Conservation (phyloP, 129 eudicot genomes). For the Chrysanthemum makinoi region DNA sequence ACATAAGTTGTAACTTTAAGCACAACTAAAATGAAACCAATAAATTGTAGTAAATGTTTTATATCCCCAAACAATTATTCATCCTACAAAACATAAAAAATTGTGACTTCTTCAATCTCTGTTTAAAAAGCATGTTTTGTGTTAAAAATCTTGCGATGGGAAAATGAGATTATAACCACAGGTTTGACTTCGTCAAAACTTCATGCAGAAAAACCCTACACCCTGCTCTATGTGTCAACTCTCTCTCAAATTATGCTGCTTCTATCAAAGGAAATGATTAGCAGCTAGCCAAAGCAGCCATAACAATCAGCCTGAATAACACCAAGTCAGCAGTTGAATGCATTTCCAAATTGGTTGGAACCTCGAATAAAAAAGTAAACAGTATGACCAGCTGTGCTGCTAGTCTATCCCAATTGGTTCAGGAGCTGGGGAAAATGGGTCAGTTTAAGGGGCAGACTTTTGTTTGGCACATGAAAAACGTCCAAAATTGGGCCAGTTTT, state of each 20-base stretch:
- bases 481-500: conserved; percentile 86
- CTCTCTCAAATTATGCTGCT: conserved; percentile 19
- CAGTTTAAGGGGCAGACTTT: conserved; percentile 37
- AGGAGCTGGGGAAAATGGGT: conserved; percentile 44
- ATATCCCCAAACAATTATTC: too few relatives aligned
- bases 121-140: too few relatives aligned
- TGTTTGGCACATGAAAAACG: conserved; percentile 62
- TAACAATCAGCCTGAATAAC: conserved; percentile 47
- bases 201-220: conserved; percentile 65
- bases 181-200: conserved; percentile 47
- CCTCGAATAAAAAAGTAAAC: conserved; percentile 35
- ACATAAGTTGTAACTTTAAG: too few relatives aligned
- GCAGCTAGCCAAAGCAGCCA: conserved; percentile 59
- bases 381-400: conserved; percentile 53
- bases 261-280: conserved; percentile 44
- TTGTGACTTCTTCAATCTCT: too few relatives aligned
- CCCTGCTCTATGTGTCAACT: conserved; percentile 31
- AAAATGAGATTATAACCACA: too few relatives aligned
- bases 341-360: conserved; percentile 34
- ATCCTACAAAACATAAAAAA: too few relatives aligned
- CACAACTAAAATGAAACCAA: too few relatives aligned
- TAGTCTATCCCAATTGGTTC: conserved; percentile 49
- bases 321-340: conserved; percentile 40
- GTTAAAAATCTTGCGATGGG: too few relatives aligned
- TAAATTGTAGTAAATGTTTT: too few relatives aligned